phyloP scores from a whole-genome alignment of 2,329 filamentous ascomycete genomes.

The Hymenoscyphus linearis region DNA sequence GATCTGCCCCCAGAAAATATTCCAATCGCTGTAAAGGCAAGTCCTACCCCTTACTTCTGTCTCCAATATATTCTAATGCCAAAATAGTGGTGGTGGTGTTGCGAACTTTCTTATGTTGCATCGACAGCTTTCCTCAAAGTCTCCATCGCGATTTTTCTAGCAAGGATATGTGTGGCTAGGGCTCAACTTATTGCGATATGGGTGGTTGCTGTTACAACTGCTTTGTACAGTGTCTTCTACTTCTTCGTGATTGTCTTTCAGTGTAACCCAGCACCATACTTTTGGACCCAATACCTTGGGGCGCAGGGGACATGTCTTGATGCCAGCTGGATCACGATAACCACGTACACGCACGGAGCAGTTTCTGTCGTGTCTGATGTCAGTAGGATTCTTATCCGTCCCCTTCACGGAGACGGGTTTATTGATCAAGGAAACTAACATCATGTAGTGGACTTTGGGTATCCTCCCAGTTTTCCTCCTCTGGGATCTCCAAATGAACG shows the following conservation, averaged over 20 bases:
- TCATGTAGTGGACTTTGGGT: constrained; percentile 45
- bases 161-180: constrained; percentile 33
- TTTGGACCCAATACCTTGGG: constrained; percentile 35
- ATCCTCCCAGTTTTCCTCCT: constrained; percentile 46
- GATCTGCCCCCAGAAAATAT: constrained; percentile 20
- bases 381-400: neutral
- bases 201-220: constrained; percentile 29
- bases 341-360: constrained; percentile 40
- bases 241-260: constrained; percentile 37
- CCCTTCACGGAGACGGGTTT: neutral
- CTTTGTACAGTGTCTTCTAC: constrained; percentile 34
- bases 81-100: constrained; percentile 34
- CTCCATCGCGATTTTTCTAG: constrained; percentile 36
- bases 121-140: constrained; percentile 37
- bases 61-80: neutral
- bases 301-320: constrained; percentile 33
- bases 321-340: constrained; percentile 27
- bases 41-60: neutral
- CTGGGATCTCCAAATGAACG: constrained; percentile 45
- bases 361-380: constrained; percentile 28
- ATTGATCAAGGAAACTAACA: neutral
- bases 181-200: constrained; percentile 34
- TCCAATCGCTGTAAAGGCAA: constrained; percentile 29
- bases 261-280: constrained; percentile 35
- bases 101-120: constrained; percentile 37